phyloP scores from a whole-genome alignment of 1,284 basidiomycete species.

The Moniliophthora roreri region DNA sequence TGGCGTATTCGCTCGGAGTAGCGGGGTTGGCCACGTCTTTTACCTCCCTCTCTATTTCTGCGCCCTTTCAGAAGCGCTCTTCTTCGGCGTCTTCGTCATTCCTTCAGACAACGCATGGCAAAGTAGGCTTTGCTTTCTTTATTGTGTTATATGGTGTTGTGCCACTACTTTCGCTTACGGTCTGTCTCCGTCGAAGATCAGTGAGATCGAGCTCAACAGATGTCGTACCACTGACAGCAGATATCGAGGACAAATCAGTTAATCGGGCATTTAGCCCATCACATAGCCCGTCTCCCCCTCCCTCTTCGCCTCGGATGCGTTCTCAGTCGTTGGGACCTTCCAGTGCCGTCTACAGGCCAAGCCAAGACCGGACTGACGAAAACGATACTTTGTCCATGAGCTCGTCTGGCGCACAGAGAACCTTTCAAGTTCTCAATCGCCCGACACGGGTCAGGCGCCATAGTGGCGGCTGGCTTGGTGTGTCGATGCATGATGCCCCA shows the following conservation, averaged over 20 bases:
- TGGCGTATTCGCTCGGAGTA: constrained; percentile 61
- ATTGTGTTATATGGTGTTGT: constrained; percentile 54
- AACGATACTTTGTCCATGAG: constrained; percentile 18
- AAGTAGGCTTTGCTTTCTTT: constrained; percentile 62
- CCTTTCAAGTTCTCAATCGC: constrained; percentile 74
- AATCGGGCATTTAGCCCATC: constrained; percentile 30
- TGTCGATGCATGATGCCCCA: neutral
- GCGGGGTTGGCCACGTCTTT: constrained; percentile 63
- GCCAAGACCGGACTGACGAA: constrained; percentile 34
- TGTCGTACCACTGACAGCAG: constrained; percentile 45
- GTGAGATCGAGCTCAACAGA: constrained; percentile 14
- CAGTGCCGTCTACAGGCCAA: constrained; percentile 40
- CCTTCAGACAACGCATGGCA: constrained; percentile 61
- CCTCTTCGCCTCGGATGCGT: constrained; percentile 45
- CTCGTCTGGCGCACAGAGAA: constrained; percentile 43
- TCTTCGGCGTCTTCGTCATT: constrained; percentile 26
- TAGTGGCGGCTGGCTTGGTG: constrained; percentile 12
- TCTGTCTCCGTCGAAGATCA: constrained; percentile 23
- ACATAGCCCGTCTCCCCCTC: constrained; percentile 37
- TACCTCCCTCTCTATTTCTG: constrained; percentile 44
- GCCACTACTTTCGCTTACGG: constrained; percentile 43
- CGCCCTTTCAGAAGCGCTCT: constrained; percentile 31
- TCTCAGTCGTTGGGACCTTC: constrained; percentile 54
- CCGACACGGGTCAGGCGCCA: constrained; percentile 46
- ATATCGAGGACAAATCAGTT: constrained; percentile 48